A percentile compares a stretch with the other conserved stretches of the same genome.
phyloP scores from a whole-genome alignment of 2,329 filamentous ascomycete genomes.

The Periconia sp. region DNA sequence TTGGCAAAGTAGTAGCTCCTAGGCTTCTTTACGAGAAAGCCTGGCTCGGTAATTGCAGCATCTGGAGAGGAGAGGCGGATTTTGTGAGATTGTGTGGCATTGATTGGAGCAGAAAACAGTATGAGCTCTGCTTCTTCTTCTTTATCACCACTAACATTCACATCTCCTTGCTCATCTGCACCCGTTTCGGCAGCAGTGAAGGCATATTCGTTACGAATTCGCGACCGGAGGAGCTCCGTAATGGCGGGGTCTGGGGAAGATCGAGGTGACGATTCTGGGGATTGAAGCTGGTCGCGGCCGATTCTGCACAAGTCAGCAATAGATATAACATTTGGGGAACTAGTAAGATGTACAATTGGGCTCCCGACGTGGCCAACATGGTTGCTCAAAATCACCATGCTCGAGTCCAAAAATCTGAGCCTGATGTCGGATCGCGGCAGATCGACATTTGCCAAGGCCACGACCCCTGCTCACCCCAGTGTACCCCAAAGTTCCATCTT shows the following conservation, averaged over 20 bases:
- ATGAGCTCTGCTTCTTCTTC: constrained; percentile 42
- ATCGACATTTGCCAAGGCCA: too few relatives aligned
- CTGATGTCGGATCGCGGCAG: too few relatives aligned
- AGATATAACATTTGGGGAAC: too few relatives aligned
- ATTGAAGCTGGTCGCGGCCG: constrained; percentile 43
- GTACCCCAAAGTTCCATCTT: too few relatives aligned
- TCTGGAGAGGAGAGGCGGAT: constrained; percentile 41
- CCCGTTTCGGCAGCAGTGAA: constrained; percentile 24
- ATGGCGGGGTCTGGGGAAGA: constrained; percentile 43
- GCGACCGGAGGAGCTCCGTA: constrained; percentile 36
- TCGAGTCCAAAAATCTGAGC: too few relatives aligned
- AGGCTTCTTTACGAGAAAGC: constrained; percentile 37
- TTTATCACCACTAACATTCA: constrained; percentile 16
- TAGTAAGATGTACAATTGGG: not conserved
- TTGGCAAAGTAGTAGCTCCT: constrained; percentile 44
- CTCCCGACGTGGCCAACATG: too few relatives aligned
- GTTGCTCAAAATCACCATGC: too few relatives aligned
- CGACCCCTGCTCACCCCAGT: too few relatives aligned
- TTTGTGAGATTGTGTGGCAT: constrained; percentile 29
- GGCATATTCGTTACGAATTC: constrained; percentile 27
- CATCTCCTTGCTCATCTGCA: constrained; percentile 5
- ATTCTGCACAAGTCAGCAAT: constrained; percentile 31
- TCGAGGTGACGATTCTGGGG: constrained; percentile 38
- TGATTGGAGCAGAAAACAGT: constrained; percentile 38
- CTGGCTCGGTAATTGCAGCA: constrained; percentile 27